These are phyloP conservation scores for Metschnikowia drakensbergensis DNA, from an alignment of 805 yeast species.

Conservation along the genomic window DNA sequence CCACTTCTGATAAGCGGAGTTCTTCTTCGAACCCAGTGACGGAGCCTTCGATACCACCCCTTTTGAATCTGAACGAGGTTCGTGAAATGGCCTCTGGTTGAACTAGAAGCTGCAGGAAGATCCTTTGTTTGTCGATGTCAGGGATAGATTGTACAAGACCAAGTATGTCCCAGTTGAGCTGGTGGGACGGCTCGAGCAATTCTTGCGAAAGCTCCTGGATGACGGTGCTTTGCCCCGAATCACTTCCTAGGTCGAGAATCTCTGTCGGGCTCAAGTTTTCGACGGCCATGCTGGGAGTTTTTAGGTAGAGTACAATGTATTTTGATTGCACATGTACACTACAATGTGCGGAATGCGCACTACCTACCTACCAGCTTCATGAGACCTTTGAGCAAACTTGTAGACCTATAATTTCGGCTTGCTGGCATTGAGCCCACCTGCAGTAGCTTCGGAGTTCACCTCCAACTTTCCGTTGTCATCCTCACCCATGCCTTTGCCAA, in stretches of 20 bases:
- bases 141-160: constrained; percentile 64
- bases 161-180: constrained; percentile 66
- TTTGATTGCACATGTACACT: background rate
- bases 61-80: constrained; percentile 60
- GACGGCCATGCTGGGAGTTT: background rate
- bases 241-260: background rate
- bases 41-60: constrained; percentile 72
- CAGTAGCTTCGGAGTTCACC: constrained; percentile 54
- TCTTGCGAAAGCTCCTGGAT: constrained; percentile 20
- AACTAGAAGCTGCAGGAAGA: constrained; percentile 48
- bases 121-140: constrained; percentile 27
- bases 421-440: constrained; percentile 47
- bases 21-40: constrained; percentile 64
- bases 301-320: background rate
- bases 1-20: constrained; percentile 37
- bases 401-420: constrained; percentile 44
- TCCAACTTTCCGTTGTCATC: constrained; percentile 49
- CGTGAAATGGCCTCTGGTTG: constrained; percentile 62
- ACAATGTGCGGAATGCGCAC: background rate
- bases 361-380: background rate
- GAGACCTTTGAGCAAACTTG: background rate
- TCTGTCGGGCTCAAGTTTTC: constrained; percentile 7
- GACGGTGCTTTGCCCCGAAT: background rate
- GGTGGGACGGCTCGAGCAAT: constrained; percentile 59
- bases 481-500: constrained; percentile 56